phyloP scores from a whole-genome alignment of 2,329 filamentous ascomycete genomes.

The Aureobasidium sp. region DNA sequence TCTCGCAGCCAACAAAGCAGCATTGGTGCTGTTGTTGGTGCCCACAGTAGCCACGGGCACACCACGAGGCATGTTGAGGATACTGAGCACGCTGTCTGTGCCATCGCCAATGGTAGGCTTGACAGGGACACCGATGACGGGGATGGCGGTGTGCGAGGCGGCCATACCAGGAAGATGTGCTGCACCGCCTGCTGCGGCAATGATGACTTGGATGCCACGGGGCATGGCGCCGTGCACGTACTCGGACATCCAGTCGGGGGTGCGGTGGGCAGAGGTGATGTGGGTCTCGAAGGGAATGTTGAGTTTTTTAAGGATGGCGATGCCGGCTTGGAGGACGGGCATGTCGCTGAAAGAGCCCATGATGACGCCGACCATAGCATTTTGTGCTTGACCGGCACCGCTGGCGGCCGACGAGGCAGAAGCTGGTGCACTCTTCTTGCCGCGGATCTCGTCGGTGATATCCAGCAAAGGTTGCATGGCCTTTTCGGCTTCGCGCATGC shows the following conservation, averaged over 20 bases:
- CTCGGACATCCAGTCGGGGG: constrained; percentile 38
- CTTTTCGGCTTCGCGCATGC: constrained; percentile 58
- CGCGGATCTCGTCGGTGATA: constrained; percentile 45
- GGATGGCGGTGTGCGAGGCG: constrained; percentile 40
- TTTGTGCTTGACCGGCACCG: constrained; percentile 30
- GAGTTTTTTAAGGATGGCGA: constrained; percentile 61
- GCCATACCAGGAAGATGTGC: constrained; percentile 46
- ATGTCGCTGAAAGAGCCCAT: constrained; percentile 81
- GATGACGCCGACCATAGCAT: constrained; percentile 58
- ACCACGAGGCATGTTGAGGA: constrained; percentile 44
- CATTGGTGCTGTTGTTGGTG: constrained; percentile 39
- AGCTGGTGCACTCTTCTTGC: constrained; percentile 37
- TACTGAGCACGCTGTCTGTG: constrained; percentile 41
- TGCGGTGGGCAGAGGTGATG: constrained; percentile 65
- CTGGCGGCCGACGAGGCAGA: constrained; percentile 15
- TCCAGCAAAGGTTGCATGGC: constrained; percentile 63
- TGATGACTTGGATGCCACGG: constrained; percentile 37
- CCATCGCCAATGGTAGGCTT: constrained; percentile 43
- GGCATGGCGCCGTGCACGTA: constrained; percentile 33
- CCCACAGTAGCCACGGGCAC: constrained; percentile 33
- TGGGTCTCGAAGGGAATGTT: constrained; percentile 62
- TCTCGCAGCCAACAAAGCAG: constrained; percentile 38
- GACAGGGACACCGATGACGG: constrained; percentile 44
- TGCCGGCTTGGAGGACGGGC: constrained; percentile 54
- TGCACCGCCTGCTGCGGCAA: constrained; percentile 41